A percentile compares a stretch with the other conserved stretches of the same genome.
Conservation (phyloP, 768 basidiomycete species). For the Boletus speciosus region DNA sequence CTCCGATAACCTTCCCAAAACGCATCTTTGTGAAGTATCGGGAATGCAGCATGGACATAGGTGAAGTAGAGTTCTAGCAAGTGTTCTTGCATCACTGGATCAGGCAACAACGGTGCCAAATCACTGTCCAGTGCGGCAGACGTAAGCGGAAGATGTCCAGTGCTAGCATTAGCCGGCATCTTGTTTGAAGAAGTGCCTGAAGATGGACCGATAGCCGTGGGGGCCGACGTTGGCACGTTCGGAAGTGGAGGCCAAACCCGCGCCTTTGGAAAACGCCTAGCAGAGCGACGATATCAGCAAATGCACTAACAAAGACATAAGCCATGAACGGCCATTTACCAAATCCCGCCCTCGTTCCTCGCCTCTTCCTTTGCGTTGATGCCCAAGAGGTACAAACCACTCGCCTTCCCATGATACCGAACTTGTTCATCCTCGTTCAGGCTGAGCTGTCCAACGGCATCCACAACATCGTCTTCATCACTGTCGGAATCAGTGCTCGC, state of each 20-base stretch:
- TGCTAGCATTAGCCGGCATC: conserved; percentile 2
- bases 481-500: conserved; percentile 34
- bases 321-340: conserved; percentile 40
- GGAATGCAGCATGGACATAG: conserved; percentile 76
- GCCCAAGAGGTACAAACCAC: conserved; percentile 72
- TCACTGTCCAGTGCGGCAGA: conserved; percentile 34
- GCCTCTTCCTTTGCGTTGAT: conserved; percentile 57
- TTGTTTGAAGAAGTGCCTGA: conserved; percentile 3
- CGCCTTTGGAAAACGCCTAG: conserved; percentile 79
- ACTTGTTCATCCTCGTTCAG: conserved; percentile 86
- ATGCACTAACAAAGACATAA: conserved; percentile 6
- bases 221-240: conserved; percentile 15
- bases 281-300: conserved; percentile 8
- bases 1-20: conserved; percentile 59
- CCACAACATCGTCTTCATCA: conserved; percentile 50
- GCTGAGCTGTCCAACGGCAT: conserved; percentile 82
- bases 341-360: conserved; percentile 73
- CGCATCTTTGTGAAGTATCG: conserved; percentile 67
- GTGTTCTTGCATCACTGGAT: conserved; percentile 55
- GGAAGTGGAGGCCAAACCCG: conserved; percentile 80
- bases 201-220: conserved; percentile 4
- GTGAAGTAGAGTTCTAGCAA: conserved; percentile 76
- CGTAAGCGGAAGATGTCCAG: conserved; percentile 16
- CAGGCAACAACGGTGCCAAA: conserved; percentile 49
- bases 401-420: conserved; percentile 82